These are phyloP conservation scores for Pisolithus tinctorius DNA, from an alignment of 768 basidiomycete species.

Conservation along the genomic window DNA sequence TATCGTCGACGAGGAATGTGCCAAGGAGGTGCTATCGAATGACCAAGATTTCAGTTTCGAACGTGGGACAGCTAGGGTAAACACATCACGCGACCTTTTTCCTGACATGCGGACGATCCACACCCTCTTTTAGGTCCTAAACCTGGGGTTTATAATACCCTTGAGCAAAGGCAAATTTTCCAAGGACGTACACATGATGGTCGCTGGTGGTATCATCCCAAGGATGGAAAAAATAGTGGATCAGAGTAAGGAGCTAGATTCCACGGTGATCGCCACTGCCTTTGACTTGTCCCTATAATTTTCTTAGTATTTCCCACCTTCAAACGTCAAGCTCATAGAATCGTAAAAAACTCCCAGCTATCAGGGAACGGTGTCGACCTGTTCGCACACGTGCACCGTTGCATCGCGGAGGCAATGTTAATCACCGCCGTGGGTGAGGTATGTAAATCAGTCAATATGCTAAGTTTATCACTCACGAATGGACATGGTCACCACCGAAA, in stretches of 20 bases:
- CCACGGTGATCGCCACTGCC: not conserved
- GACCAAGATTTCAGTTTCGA: slow-evolving; percentile 29
- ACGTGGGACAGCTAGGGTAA: slow-evolving; percentile 24
- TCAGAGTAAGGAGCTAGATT: slow-evolving; percentile 5
- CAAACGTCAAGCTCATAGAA: slow-evolving; percentile 12
- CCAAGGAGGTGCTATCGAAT: slow-evolving; percentile 23
- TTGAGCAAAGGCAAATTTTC: not conserved
- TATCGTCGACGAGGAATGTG: slow-evolving; percentile 23
- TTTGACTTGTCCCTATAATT: not conserved
- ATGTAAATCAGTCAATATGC: not conserved
- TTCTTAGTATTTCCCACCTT: slow-evolving; percentile 20
- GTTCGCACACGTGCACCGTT: slow-evolving; percentile 23
- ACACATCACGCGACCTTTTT: not conserved
- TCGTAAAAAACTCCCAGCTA: slow-evolving; percentile 6
- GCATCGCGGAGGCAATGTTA: slow-evolving; percentile 27
- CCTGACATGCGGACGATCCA: no score
- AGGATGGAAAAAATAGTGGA: slow-evolving; percentile 20
- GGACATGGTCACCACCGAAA: slow-evolving; percentile 4
- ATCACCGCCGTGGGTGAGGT: slow-evolving; percentile 26
- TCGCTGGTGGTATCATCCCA: slow-evolving; percentile 14
- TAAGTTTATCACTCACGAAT: not conserved
- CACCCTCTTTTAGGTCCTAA: slow-evolving; percentile 18
- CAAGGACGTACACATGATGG: slow-evolving; percentile 3
- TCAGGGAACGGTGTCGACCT: slow-evolving; percentile 11
- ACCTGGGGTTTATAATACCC: slow-evolving; percentile 22